These are phyloP conservation scores for Diaporthe batatas DNA, from an alignment of 2,329 filamentous ascomycete species.

Conservation along the genomic window DNA sequence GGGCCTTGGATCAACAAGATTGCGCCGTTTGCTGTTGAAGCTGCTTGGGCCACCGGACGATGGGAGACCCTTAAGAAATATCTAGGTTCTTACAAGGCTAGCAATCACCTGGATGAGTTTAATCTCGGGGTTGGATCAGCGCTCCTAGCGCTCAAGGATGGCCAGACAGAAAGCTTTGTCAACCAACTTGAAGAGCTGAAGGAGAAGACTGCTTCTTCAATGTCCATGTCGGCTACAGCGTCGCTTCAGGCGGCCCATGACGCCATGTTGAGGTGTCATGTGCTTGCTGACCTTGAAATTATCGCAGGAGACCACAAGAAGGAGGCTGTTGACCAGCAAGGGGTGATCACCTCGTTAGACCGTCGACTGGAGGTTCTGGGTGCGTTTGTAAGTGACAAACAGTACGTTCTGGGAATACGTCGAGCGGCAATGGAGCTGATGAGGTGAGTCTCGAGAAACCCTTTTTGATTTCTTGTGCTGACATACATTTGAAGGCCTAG, in stretches of 20 bases:
- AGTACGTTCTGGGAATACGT: constrained; percentile 88
- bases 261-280: constrained; percentile 86
- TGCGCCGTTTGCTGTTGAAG: constrained; percentile 88
- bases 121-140: constrained; percentile 83
- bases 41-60: constrained; percentile 89
- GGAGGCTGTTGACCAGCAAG: constrained; percentile 55
- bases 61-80: constrained; percentile 83
- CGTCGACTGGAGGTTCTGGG: constrained; percentile 90
- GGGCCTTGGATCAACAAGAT: constrained; percentile 70
- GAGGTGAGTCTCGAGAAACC: constrained; percentile 61
- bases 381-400: constrained; percentile 91
- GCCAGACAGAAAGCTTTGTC: constrained; percentile 65
- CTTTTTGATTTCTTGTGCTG: constrained; percentile 46
- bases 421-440: constrained; percentile 88
- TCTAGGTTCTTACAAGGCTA: constrained; percentile 64
- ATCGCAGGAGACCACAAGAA: constrained; percentile 68
- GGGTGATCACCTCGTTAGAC: constrained; percentile 69
- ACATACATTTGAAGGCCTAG: constrained; percentile 59
- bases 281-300: constrained; percentile 87
- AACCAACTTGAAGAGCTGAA: constrained; percentile 74
- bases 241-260: constrained; percentile 90
- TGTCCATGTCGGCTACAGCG: constrained; percentile 82
- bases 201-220: constrained; percentile 76
- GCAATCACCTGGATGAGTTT: constrained; percentile 75
- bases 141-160: constrained; percentile 70